Percentiles rank a stretch among this genome's conserved stretches.
These are phyloP conservation scores for Colletotrichum liaoningense DNA, from an alignment of 2,329 filamentous ascomycete genomes.

Conservation along the genomic window DNA sequence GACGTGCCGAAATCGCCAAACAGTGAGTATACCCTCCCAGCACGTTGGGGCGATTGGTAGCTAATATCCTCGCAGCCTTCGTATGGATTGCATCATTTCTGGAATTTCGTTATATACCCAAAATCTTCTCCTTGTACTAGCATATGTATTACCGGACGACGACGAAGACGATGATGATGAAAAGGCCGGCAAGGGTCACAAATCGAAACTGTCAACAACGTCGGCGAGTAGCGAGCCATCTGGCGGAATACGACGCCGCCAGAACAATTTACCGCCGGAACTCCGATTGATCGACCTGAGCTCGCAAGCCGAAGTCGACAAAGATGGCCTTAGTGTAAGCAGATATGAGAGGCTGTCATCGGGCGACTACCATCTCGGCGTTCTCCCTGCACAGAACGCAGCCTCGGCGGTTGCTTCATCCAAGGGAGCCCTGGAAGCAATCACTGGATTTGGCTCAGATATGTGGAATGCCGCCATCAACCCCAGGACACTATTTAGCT, in stretches of 20 bases:
- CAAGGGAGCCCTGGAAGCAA: conserved; percentile 79
- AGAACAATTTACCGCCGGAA: conserved; percentile 87
- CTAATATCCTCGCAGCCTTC: conserved; percentile 69
- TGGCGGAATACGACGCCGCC: conserved; percentile 75
- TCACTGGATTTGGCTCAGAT: conserved; percentile 78
- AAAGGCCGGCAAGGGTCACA: conserved; percentile 48
- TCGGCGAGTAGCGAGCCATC: conserved; percentile 68
- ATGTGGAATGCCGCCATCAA: conserved; percentile 94
- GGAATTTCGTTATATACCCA: conserved; percentile 97
- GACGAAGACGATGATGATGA: conserved; percentile 65
- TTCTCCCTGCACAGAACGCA: conserved; percentile 79
- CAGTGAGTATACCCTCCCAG: conserved; percentile 71
- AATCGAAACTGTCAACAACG: conserved; percentile 55
- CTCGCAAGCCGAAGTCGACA: conserved; percentile 88
- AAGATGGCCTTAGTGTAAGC: conserved; percentile 86
- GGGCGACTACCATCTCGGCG: conserved; percentile 90
- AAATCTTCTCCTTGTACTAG: conserved; percentile 89
- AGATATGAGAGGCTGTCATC: conserved; percentile 88
- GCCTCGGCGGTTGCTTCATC: conserved; percentile 73
- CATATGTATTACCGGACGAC: conserved; percentile 83
- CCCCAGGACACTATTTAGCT: conserved; percentile 87
- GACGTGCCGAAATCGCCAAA: conserved; percentile 89
- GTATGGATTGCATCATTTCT: conserved; percentile 97
- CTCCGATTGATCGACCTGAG: conserved; percentile 90
- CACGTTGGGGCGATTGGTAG: not conserved